Evolutionary conservation across 192 early-diverging fungal genomes (phyloP), one percentile per base, ranked within the genome.

Genomic region (Coemansia pectinata): DNA sequence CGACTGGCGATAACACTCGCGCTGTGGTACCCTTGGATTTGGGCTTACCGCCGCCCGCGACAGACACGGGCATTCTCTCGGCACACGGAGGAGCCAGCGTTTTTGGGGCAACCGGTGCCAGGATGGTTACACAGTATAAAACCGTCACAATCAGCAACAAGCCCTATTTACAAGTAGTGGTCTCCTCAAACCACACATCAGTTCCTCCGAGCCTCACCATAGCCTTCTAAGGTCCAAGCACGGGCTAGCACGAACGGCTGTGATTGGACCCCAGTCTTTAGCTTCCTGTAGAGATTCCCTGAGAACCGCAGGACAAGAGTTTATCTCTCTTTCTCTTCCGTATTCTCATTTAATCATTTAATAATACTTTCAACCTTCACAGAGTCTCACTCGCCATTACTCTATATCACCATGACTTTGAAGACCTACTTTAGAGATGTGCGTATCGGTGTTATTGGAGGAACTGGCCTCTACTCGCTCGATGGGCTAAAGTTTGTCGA

Each of bases 391-490:
- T 40, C 41, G 15, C 31, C 2, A 23, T 19, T 62, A 53, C 33
- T 15, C 65, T 36, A 27, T 66, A 17, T 7, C 23, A 19, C 17
- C 27, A 58, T 58, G 41, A 36, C 42, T 40, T 27, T 36, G 7
- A 41, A 36, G 0, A 11, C 53, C 34, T 79, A 69, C 44, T 79
- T 79, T 61, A 71, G 67, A 15, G 84, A 89, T 74, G 90, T 95
- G 65, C 86, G 90, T 67, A 91, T 98, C 72, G 97, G 89, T 60
- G 84, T 98, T 66, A 98, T 98, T 66, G 98, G 98, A 45, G 98
- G 98, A 25, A 93, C 94, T 23, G 94, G 95, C 57, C 91, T 96
- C 60, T 97, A 98, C 86, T 72, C 90, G 45, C 89, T 98, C 62
- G 92, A 95, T 58, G 87, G 90, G 48, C 86, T 97, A 50, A 84